phyloP scores from a whole-genome alignment of 148 eudicot species.

The Dianthus caryophyllus region DNA sequence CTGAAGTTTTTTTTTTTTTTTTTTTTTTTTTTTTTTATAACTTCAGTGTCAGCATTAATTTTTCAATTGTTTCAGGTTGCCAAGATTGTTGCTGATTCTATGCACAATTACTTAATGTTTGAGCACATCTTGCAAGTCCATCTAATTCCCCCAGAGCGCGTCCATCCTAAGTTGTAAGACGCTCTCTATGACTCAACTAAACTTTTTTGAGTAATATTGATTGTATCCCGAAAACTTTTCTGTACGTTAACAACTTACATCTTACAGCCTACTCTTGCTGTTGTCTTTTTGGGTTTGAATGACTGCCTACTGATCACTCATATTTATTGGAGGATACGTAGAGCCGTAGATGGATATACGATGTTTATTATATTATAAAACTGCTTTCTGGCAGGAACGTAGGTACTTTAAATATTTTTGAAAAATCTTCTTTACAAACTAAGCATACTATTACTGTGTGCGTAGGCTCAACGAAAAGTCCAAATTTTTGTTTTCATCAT shows the following conservation, averaged over 20 bases:
- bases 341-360: background rate
- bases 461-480: background rate
- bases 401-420: background rate
- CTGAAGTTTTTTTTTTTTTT: background rate
- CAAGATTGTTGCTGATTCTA: slow-evolving; percentile 77
- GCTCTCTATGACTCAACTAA: background rate
- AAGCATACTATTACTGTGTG: background rate
- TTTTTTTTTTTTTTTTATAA: too few species aligned
- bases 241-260: background rate
- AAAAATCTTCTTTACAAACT: background rate
- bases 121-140: slow-evolving; percentile 89
- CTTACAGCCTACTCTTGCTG: background rate
- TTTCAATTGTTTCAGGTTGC: slow-evolving; percentile 57
- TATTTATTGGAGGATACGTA: background rate
- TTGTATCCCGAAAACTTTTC: background rate
- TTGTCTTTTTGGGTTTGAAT: background rate
- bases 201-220: background rate
- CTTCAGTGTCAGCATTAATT: background rate
- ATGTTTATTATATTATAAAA: background rate
- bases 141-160: slow-evolving; percentile 61
- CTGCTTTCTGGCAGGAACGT: background rate
- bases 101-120: slow-evolving; percentile 86
- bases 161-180: slow-evolving; percentile 79
- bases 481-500: background rate
- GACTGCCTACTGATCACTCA: background rate